Base-by-base conservation (phyloP, 306 rosid species). In the Styphnolobium japonicum region DNA sequence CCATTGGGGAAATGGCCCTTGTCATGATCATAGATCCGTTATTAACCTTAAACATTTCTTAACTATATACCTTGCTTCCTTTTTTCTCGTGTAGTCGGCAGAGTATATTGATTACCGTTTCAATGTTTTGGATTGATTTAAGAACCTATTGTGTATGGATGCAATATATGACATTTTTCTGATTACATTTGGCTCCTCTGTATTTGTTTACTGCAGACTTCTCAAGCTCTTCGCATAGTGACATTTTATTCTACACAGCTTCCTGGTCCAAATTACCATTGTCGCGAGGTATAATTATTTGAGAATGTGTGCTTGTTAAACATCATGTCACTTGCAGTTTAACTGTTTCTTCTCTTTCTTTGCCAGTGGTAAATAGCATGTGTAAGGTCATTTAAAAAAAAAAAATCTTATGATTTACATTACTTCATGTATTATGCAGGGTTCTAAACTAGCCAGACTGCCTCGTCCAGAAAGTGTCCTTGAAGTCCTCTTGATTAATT, bases 241-340 rank as follows among this genome's bases (percentile, higher is more conserved):
- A 93, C 99, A 58, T 96, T 96, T 87, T 96, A 96, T 88, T 83
- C 97, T 2, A 96, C 99, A n/a, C 99, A 93, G 80, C 99, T 96
- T 87, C 99, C 99, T 7, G 99, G 99, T 83, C 99, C 99, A 61
- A 96, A 96, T 84, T 96, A 96, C 80, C 99, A 96, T 77, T 96
- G 99, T 67, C 97, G 96, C 9, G 97, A 86, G 99, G 99, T 96
- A 90, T 80, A 29, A 5, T 78, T 62, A n/a, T 56, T 65, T 51
- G 66, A 43, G 25, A 78, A 73, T 23, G 23, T 21, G 4, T 53
- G 23, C 29, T 18, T 64, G 3, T 46, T 45, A 61, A 42, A 51
- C 55, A 31, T 16, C 34, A 6, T 77, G 61, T 77, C 15, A 43
- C 16, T 48, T 55, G 22, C 40, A 39, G 63, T 67, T 61, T n/a